These are phyloP conservation scores for Fraxinus dipetala DNA, from an alignment of 305 asterid species.

Conservation along the genomic window DNA sequence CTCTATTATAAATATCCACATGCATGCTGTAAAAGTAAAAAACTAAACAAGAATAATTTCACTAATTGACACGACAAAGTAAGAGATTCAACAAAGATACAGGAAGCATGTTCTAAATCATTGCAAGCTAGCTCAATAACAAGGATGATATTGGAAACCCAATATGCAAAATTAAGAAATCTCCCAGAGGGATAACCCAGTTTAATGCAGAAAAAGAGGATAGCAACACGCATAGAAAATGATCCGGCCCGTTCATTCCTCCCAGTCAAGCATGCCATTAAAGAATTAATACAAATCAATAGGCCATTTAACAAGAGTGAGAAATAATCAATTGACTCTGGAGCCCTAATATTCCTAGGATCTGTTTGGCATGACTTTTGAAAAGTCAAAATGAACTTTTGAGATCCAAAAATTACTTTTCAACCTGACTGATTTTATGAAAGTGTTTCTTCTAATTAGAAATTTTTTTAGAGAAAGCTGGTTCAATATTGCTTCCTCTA, in stretches of 20 bases:
- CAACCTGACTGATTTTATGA: no score
- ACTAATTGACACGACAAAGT: background rate
- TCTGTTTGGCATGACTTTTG: no score
- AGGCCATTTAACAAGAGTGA: background rate
- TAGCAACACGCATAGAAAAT: background rate
- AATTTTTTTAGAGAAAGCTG: no score
- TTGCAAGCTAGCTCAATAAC: background rate
- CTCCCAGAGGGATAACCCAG: background rate
- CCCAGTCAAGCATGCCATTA: background rate
- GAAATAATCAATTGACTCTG: background rate
- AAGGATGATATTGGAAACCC: background rate
- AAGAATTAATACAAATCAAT: background rate
- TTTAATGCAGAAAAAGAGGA: background rate
- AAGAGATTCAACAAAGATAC: background rate
- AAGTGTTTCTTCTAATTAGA: no score
- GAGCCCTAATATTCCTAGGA: background rate
- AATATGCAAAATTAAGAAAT: background rate
- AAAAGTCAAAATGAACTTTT: no score
- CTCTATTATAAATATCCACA: background rate
- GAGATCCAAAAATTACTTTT: no score
- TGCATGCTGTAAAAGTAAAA: background rate
- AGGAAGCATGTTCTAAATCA: background rate
- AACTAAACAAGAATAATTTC: background rate
- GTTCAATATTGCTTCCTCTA: no score
- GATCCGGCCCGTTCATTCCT: background rate